Evolutionary conservation across 2,329 filamentous ascomycete genomes (phyloP).

Genomic region (Mollisia scopiformis): DNA sequence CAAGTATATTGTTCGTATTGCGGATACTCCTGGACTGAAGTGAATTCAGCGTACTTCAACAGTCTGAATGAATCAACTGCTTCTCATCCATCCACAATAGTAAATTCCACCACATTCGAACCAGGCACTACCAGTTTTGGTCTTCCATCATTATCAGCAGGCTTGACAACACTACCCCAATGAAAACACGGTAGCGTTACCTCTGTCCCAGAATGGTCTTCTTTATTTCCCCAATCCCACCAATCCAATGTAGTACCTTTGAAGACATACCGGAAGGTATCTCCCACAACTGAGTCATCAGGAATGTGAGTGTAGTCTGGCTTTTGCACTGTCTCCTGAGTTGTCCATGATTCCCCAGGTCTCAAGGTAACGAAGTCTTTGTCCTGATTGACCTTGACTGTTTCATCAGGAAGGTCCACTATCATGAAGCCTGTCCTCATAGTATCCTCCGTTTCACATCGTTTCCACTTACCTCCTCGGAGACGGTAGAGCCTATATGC

Average conservation of each 20-base stretch:
- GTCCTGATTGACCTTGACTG: neutral
- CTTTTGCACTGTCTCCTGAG: neutral
- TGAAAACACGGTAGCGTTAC: neutral
- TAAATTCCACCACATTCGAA: neutral
- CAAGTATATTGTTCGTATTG: slow-evolving; percentile 61
- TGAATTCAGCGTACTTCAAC: too few species aligned
- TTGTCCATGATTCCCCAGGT: neutral
- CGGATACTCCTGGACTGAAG: slow-evolving; percentile 13
- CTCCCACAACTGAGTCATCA: neutral
- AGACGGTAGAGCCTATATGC: neutral
- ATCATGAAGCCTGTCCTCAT: neutral
- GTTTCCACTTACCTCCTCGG: neutral
- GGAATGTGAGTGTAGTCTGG: neutral
- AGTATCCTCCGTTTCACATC: neutral
- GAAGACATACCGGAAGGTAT: neutral
- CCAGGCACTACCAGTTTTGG: neutral
- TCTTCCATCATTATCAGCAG: neutral
- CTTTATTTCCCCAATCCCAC: neutral
- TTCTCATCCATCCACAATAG: neutral
- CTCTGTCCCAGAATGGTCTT: neutral
- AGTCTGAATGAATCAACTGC: too few species aligned
- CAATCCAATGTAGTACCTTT: neutral
- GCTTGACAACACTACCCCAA: neutral
- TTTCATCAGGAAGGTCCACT: neutral
- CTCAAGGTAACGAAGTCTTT: neutral